Evolutionary conservation across 371 early-diverging fungal genomes (phyloP), one percentile per base, ranked within the genome.

Genomic region (Apophysomyces elegans): DNA sequence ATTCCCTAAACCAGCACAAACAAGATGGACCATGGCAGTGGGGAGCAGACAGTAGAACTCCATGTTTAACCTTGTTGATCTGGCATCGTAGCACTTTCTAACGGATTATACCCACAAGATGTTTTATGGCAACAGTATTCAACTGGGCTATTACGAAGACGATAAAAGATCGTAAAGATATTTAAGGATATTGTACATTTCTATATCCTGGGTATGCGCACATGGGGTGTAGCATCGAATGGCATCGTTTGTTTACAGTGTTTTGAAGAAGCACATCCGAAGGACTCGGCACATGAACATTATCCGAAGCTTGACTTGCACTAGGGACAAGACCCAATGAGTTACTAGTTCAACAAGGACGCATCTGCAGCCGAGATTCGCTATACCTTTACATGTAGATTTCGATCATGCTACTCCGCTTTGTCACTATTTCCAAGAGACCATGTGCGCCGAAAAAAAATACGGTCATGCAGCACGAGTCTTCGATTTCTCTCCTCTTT

Each of bases 401-500:
- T 26, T 26, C 32, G 32, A 26, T 26, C 16, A 50, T 50, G 54
- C 54, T 26, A 50, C 54, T 50, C 54, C 54, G 54, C n/a, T 26
- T 21, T 11, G 9, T 26, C 16, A 50, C 21, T 18, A 26, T 50
- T 50, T 16, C 9, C 21, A 50, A 26, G 54, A 21, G 21, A 26
- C 16, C 54, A 50, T 50, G 54, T 50, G 54, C 54, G 54, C 21
- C 21, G 54, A 9, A 16, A 16, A 21, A 50, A 50, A 50, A 50
- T 50, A 26, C 54, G 54, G 54, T 50, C 54, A 50, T 50, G 54
- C 54, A 50, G 54, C 54, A 50, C 54, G 54, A 50, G 54, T 47
- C 16, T 50, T 9, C 7, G 9, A 50, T 63, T 41, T 62, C 38
- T 56, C 43, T 56, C 39, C 38, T 61, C 36, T 45, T 64, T 54